Base-by-base conservation (phyloP, 225 moss, liverwort and hornwort species). In the Ulota crispa region DNA sequence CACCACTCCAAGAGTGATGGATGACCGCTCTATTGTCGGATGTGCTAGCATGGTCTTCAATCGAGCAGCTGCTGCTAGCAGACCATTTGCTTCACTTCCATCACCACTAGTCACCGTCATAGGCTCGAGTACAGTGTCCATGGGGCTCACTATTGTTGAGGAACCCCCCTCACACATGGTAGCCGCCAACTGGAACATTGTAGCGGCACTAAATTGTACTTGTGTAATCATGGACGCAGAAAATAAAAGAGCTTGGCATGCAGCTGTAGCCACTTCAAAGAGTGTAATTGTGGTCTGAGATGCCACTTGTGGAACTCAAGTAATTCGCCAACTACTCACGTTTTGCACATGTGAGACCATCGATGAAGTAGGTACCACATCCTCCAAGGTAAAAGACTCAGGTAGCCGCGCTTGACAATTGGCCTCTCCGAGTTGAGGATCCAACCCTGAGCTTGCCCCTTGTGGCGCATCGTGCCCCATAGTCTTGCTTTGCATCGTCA, bases 81-180 rank as follows among this genome's bases (percentile, higher is more conserved):
- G 28, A 4, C n/a, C 12, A 7, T 27, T 2, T 24, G 1, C 10
- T 12, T 4, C 0, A 0, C 0, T 24, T 1, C 0, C 4, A 16
- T 1, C 50, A 50, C 0, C 1, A 1, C 16, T 16, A 5, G 15
- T 5, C 18, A 4, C 0, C 2, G 16, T 16, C 4, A 50, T 4
- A 0, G 24, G 12, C 61, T 61, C 14, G 5, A 4, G 27, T 28
- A 61, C 0, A 2, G 2, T 28, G 0, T 61, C 12, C 4, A 14
- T 61, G 10, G 12, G 0, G 1, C 28, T 10, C 10, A 24, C 3
- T 1, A 14, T 3, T 24, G 27, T 2, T 4, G 13, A 4, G 2
- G 2, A 4, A 24, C 2, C 0, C 4, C 1, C 61, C 5, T 24
- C 12, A 26, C 27, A 61, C 10, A 61, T 28, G 13, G 61, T 61